A percentile compares a stretch with the other conserved stretches of the same genome.
These are phyloP conservation scores for Aspergillus thermomutatus DNA, from an alignment of 2,329 filamentous ascomycete genomes.

Conservation along the genomic window DNA sequence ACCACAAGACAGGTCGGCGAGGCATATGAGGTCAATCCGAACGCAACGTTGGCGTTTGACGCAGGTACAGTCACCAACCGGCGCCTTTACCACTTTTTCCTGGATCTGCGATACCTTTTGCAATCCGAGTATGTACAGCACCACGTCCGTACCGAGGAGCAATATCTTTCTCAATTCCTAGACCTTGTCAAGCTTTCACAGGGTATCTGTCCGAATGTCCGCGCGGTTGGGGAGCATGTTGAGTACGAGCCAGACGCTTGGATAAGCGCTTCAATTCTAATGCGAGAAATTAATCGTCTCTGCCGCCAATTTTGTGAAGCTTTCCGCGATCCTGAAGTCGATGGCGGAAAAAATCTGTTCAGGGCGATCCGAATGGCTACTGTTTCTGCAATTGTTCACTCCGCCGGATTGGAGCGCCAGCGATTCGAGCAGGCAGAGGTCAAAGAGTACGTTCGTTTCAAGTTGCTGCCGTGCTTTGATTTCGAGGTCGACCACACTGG, in stretches of 20 bases:
- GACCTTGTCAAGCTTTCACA: conserved; percentile 95
- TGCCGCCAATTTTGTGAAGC: conserved; percentile 86
- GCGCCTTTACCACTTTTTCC: conserved; percentile 96
- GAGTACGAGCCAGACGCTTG: conserved; percentile 98
- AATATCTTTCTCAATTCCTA: conserved; percentile 90
- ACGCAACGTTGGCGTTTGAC: conserved; percentile 86
- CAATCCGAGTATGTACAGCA: conserved; percentile 84
- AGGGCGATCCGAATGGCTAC: conserved; percentile 65
- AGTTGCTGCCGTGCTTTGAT: conserved; percentile 71
- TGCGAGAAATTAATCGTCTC: conserved; percentile 88
- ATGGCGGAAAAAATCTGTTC: conserved; percentile 66
- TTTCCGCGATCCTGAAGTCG: conserved; percentile 67
- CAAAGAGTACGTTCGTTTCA: conserved; percentile 81
- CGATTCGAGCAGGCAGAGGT: conserved; percentile 85
- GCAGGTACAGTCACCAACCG: conserved; percentile 92
- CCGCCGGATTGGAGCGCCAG: conserved; percentile 79
- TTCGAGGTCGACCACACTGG: conserved; percentile 58
- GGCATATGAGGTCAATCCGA: conserved; percentile 81
- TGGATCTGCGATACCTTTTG: conserved; percentile 88
- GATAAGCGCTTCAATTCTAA: conserved; percentile 94
- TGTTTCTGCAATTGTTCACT: conserved; percentile 82
- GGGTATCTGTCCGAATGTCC: conserved; percentile 90
- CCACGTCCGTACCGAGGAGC: conserved; percentile 73
- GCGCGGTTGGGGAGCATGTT: conserved; percentile 90
- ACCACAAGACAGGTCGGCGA: conserved; percentile 95